Base-by-base conservation (phyloP, 768 basidiomycete genomes). In the Jaapia argillacea region DNA sequence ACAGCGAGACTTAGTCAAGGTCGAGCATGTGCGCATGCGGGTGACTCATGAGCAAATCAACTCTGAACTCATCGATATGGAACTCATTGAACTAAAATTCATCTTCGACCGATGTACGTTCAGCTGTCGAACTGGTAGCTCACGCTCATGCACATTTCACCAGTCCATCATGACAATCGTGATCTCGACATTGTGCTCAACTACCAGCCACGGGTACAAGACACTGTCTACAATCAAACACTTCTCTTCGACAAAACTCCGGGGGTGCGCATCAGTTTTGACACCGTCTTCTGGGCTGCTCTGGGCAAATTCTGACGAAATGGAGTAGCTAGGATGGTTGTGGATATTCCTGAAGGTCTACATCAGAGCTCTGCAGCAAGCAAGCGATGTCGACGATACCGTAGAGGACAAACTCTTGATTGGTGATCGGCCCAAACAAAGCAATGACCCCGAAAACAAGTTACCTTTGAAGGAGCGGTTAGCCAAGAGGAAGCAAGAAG, bases 11-110 rank as follows among this genome's bases (percentile, higher is more conserved):
- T 69, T 85, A 13, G 71, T 85, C 49, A 84, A 86, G 56, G 64
- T 92, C 50, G 90, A 94, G 57, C 79, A 90, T 54, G 72, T 90
- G 26, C 76, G 89, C 43, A 89, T 91, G 81, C 77, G 84, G 16
- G 63, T 90, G 10, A 65, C 80, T 1, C 83, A 88, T 42, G 90
- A 91, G 56, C 64, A 69, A 14, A 69, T 87, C 42, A 75, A 67
- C 36, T 69, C 81, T 5, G 84, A 88, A 48, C 64, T 85, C 40
- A 72, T 88, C 48, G 85, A 87, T 48, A 79, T 83, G 74, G 87
- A 90, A 54, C 69, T 90, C 24, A 81, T 87, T 46, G 86, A 89
- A 50, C 64, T 91, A 43, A 86, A 85, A 55, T 85, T 89, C 55
- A 76, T 86, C 54, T 83, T 86, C 54, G 81, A 86, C 53, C 75